Evolutionary conservation across 768 basidiomycete species (phyloP).

Genomic region (Tylopilus vinaceipallidus): DNA sequence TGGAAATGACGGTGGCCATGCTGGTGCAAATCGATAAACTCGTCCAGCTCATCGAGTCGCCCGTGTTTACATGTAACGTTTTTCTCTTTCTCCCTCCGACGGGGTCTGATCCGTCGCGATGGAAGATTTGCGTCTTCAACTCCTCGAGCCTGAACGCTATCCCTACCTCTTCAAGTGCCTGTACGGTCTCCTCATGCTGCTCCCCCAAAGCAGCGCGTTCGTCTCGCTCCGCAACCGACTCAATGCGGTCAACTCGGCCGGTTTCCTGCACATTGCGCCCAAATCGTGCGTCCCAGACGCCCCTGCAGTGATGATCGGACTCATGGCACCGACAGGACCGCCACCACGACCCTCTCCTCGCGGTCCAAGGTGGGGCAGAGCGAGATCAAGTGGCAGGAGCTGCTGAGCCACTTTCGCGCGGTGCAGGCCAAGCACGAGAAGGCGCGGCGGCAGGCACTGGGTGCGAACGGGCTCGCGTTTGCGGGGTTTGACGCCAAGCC

Average conservation of each 20-base stretch:
- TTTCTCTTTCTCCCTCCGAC: neutral
- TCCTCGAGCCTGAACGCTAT: constrained; percentile 95
- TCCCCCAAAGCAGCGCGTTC: constrained; percentile 97
- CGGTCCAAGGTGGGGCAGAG: constrained; percentile 80
- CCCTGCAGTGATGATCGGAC: too few species aligned
- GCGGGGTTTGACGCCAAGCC: constrained; percentile 39
- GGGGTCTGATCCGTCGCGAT: constrained; percentile 1
- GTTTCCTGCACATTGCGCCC: constrained; percentile 88
- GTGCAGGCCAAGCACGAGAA: constrained; percentile 93
- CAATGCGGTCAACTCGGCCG: constrained; percentile 92
- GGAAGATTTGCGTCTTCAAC: constrained; percentile 81
- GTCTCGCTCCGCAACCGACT: constrained; percentile 91
- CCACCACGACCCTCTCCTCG: constrained; percentile 41
- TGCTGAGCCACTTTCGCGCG: constrained; percentile 86
- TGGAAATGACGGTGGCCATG: constrained; percentile 94
- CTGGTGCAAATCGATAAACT: constrained; percentile 97
- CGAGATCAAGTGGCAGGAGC: constrained; percentile 97
- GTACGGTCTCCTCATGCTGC: constrained; percentile 93
- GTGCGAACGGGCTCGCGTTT: constrained; percentile 57
- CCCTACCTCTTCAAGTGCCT: constrained; percentile 97
- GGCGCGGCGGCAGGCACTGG: constrained; percentile 73
- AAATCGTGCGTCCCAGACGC: constrained; percentile 59
- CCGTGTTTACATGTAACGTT: constrained; percentile 90
- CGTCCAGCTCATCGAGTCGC: constrained; percentile 96
- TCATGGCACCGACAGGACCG: constrained; percentile 34